A percentile compares a stretch with the other conserved stretches of the same genome.
Conservation (phyloP, 2,329 filamentous ascomycete species). For the Zelopaecilomyces penicillatus region DNA sequence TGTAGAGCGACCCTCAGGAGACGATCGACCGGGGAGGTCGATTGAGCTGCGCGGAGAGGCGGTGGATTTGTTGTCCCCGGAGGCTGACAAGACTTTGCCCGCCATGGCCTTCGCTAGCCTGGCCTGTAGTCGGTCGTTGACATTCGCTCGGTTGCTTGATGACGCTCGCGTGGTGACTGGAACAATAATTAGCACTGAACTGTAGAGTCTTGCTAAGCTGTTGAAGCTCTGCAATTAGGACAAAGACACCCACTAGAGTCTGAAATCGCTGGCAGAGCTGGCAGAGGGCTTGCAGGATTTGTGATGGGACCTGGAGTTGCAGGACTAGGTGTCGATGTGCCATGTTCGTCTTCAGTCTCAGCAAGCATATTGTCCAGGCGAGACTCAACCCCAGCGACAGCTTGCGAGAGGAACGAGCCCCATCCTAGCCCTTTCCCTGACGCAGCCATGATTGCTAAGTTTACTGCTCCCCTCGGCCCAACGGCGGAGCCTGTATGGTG, state of each 20-base stretch:
- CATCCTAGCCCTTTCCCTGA: slow-evolving; percentile 50
- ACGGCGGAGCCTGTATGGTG: neutral
- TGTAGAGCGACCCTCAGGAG: slow-evolving; percentile 21
- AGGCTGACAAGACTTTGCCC: slow-evolving; percentile 44
- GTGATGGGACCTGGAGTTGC: neutral
- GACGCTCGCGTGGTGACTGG: slow-evolving; percentile 52
- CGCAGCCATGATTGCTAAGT: slow-evolving; percentile 34
- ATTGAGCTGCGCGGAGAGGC: slow-evolving; percentile 28
- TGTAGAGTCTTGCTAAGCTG: neutral
- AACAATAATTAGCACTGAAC: neutral
- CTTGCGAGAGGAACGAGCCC: slow-evolving; percentile 77
- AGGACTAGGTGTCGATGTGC: slow-evolving; percentile 16
- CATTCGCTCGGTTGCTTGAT: slow-evolving; percentile 40
- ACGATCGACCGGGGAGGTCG: slow-evolving; percentile 23
- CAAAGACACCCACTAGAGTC: slow-evolving; percentile 13
- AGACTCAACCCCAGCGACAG: slow-evolving; percentile 89
- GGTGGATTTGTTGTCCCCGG: slow-evolving; percentile 36
- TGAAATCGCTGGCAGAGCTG: slow-evolving; percentile 16
- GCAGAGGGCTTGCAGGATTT: slow-evolving; percentile 1
- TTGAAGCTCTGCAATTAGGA: neutral
- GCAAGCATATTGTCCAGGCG: slow-evolving; percentile 84
- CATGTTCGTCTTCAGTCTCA: slow-evolving; percentile 52
- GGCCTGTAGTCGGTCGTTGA: slow-evolving; percentile 81
- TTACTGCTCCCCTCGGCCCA: slow-evolving; percentile 1
- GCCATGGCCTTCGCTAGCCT: slow-evolving; percentile 81